Conservation (phyloP, 345 rosid species). For the Zanthoxylum bungeanum region DNA sequence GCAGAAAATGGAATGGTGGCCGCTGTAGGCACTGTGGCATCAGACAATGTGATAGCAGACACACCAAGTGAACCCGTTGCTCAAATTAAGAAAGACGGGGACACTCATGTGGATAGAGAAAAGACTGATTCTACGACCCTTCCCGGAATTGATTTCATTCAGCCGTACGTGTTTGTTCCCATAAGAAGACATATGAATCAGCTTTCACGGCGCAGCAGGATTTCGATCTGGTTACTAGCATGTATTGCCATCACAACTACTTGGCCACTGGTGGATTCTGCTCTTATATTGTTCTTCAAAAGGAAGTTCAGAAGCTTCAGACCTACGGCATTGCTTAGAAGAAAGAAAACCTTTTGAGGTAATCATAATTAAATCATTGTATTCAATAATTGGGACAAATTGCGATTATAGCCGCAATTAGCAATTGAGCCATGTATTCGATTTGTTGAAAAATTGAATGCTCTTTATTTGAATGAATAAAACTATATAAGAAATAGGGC, state of each 20-base stretch:
- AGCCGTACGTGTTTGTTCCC: slow-evolving; percentile 17
- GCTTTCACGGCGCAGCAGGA: slow-evolving; percentile 26
- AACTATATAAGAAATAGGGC: too few species aligned
- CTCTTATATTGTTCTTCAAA: slow-evolving; percentile 30
- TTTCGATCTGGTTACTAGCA: slow-evolving; percentile 40
- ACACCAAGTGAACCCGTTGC: not conserved
- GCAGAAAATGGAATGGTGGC: slow-evolving; percentile 39
- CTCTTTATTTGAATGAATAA: too few species aligned
- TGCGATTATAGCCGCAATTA: too few species aligned
- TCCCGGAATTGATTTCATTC: not conserved
- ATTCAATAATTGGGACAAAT: not conserved
- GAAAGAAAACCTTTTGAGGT: slow-evolving; percentile 4
- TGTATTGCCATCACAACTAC: slow-evolving; percentile 34
- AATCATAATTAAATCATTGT: not conserved
- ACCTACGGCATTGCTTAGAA: slow-evolving; percentile 17
- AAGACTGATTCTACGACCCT: not conserved
- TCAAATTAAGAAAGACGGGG: slow-evolving; percentile 10
- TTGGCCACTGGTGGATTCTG: slow-evolving; percentile 44
- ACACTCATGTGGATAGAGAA: slow-evolving; percentile 5
- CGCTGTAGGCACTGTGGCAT: slow-evolving; percentile 21
- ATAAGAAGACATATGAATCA: slow-evolving; percentile 25
- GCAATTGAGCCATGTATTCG: too few species aligned
- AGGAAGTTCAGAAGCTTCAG: slow-evolving; percentile 24
- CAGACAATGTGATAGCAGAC: slow-evolving; percentile 13
- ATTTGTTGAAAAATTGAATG: too few species aligned